Evolutionary conservation across 148 eudicot genomes (phyloP).

Genomic region (Vaccinium myrtillus): DNA sequence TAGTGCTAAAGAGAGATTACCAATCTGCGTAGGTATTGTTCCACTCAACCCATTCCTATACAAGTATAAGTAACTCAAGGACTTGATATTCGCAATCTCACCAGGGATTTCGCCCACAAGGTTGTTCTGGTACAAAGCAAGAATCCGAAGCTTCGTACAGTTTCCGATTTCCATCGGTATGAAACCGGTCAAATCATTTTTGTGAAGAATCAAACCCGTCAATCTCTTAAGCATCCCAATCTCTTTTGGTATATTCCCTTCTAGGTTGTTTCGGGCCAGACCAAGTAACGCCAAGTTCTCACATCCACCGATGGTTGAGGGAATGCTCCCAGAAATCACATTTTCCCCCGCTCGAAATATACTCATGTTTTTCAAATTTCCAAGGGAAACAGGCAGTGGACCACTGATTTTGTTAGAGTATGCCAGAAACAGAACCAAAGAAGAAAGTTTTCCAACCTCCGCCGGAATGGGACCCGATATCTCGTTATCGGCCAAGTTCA

Average conservation of each 20-base stretch:
- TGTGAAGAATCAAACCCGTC: slow-evolving; percentile 71
- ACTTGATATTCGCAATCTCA: slow-evolving; percentile 61
- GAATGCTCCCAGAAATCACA: slow-evolving; percentile 67
- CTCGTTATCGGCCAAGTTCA: slow-evolving; percentile 80
- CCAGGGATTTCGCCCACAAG: slow-evolving; percentile 74
- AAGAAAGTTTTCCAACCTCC: slow-evolving; percentile 70
- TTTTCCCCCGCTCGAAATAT: slow-evolving; percentile 86
- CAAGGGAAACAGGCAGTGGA: slow-evolving; percentile 62
- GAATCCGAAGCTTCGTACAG: slow-evolving; percentile 64
- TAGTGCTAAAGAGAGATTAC: slow-evolving; percentile 64
- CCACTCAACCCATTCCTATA: slow-evolving; percentile 82
- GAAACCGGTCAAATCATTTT: slow-evolving; percentile 61
- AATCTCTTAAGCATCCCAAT: slow-evolving; percentile 60
- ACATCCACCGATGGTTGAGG: slow-evolving; percentile 72
- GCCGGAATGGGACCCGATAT: slow-evolving; percentile 71
- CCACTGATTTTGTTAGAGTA: slow-evolving; percentile 75
- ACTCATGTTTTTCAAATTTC: slow-evolving; percentile 55
- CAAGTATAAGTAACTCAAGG: slow-evolving; percentile 53
- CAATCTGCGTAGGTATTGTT: slow-evolving; percentile 77
- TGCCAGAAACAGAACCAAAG: slow-evolving; percentile 60
- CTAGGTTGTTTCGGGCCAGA: slow-evolving; percentile 74
- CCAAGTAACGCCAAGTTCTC: slow-evolving; percentile 62
- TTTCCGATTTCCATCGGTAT: slow-evolving; percentile 79
- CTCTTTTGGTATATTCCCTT: slow-evolving; percentile 72
- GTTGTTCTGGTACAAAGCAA: slow-evolving; percentile 84